phyloP scores from a whole-genome alignment of 2,329 filamentous ascomycete genomes.

The Fusarium austroafricanum region DNA sequence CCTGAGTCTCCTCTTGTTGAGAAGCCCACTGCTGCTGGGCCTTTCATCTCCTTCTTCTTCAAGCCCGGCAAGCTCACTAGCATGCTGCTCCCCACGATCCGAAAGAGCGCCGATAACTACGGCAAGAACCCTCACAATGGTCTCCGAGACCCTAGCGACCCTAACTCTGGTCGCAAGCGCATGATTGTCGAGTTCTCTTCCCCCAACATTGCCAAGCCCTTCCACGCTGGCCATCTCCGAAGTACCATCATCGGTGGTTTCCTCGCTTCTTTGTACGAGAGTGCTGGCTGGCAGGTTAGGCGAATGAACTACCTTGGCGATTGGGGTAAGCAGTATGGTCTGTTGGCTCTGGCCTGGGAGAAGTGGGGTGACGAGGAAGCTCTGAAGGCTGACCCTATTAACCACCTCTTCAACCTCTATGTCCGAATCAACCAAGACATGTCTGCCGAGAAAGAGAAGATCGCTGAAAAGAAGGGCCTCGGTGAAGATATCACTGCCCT shows the following conservation, averaged over 20 bases:
- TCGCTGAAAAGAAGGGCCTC: slow-evolving; percentile 66
- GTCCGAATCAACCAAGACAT: slow-evolving; percentile 80
- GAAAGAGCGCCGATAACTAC: slow-evolving; percentile 67
- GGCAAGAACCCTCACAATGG: slow-evolving; percentile 66
- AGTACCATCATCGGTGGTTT: slow-evolving; percentile 85
- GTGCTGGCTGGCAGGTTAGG: slow-evolving; percentile 77
- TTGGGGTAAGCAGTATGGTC: slow-evolving; percentile 48
- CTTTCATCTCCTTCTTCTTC: slow-evolving; percentile 85
- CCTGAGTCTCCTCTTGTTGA: slow-evolving; percentile 79
- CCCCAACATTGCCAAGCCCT: slow-evolving; percentile 88
- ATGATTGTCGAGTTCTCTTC: slow-evolving; percentile 85
- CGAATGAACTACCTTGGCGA: slow-evolving; percentile 70
- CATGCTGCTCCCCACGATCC: slow-evolving; percentile 76
- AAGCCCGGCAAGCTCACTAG: slow-evolving; percentile 73
- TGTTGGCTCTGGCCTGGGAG: slow-evolving; percentile 75
- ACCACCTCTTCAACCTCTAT: slow-evolving; percentile 85
- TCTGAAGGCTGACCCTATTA: slow-evolving; percentile 78
- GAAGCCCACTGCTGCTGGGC: slow-evolving; percentile 73
- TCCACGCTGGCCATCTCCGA: slow-evolving; percentile 81
- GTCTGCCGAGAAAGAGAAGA: slow-evolving; percentile 72
- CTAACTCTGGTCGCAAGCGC: slow-evolving; percentile 70
- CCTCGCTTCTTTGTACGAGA: slow-evolving; percentile 76
- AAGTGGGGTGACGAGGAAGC: slow-evolving; percentile 80
- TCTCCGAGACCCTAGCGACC: slow-evolving; percentile 70
- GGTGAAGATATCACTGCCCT: slow-evolving; percentile 62